Conservation (phyloP, 2,329 filamentous ascomycete genomes). For the Aspergillus caelatus region DNA sequence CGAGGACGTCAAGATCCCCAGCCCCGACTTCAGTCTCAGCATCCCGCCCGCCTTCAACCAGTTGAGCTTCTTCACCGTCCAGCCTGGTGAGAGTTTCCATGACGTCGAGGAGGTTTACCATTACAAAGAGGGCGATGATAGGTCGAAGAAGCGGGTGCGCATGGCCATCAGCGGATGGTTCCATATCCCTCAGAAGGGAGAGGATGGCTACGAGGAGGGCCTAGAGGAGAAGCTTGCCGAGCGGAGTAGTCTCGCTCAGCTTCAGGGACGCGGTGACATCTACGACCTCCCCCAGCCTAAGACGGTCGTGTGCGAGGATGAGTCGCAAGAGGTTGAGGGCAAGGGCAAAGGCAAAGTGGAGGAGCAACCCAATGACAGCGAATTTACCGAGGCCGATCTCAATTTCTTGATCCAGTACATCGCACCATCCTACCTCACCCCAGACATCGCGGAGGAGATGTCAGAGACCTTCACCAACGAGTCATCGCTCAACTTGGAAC, state of each 20-base stretch:
- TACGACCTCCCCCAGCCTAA: slow-evolving; percentile 78
- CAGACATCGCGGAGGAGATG: slow-evolving; percentile 84
- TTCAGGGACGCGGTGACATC: slow-evolving; percentile 87
- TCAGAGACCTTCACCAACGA: slow-evolving; percentile 78
- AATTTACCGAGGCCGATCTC: slow-evolving; percentile 76
- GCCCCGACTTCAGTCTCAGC: slow-evolving; percentile 74
- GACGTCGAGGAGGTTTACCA: slow-evolving; percentile 98
- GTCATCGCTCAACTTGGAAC: slow-evolving; percentile 79
- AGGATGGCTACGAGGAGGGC: slow-evolving; percentile 87
- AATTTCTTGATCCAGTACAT: slow-evolving; percentile 91
- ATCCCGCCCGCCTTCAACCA: slow-evolving; percentile 98
- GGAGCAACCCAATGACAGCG: slow-evolving; percentile 54
- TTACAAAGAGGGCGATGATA: slow-evolving; percentile 60
- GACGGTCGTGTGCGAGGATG: slow-evolving; percentile 51
- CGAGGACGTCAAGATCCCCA: slow-evolving; percentile 75
- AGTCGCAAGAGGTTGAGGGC: slow-evolving; percentile 41
- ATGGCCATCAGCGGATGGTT: slow-evolving; percentile 99
- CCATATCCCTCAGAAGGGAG: slow-evolving; percentile 92
- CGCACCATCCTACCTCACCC: slow-evolving; percentile 85
- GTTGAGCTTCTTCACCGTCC: slow-evolving; percentile 95
- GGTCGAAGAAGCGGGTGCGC: slow-evolving; percentile 67
- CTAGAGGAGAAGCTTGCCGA: slow-evolving; percentile 85
- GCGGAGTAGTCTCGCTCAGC: slow-evolving; percentile 87
- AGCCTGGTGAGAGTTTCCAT: slow-evolving; percentile 98
- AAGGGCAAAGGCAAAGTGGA: slow-evolving; percentile 42